Percentiles rank a stretch among this genome's conserved stretches.
These are phyloP conservation scores for Oryza australiensis DNA, from an alignment of 176 grass and related monocot species.

Conservation along the genomic window DNA sequence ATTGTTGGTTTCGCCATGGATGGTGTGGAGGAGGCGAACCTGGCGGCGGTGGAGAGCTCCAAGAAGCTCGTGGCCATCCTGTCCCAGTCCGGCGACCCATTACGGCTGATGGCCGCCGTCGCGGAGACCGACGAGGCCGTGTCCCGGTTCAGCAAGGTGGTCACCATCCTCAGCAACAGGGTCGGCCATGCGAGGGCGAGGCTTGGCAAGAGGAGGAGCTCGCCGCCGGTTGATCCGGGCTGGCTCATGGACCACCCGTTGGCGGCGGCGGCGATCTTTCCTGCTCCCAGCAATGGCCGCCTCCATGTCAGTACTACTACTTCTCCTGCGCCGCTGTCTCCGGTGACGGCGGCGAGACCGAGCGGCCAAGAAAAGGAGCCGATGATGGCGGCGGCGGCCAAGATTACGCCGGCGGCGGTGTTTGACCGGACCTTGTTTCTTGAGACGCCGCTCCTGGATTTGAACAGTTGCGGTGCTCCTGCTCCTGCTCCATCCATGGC, in stretches of 20 bases:
- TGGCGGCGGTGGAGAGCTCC: slow-evolving; percentile 52
- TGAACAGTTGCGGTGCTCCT: slow-evolving; percentile 10
- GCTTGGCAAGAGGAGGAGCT: slow-evolving; percentile 30
- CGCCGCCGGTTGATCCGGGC: slow-evolving; percentile 4
- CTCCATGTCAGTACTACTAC: neutral
- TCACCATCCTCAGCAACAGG: slow-evolving; percentile 46
- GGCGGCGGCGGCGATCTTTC: neutral
- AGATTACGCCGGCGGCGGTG: slow-evolving; percentile 27
- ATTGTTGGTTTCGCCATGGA: slow-evolving; percentile 34
- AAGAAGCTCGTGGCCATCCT: slow-evolving; percentile 48
- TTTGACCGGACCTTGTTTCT: slow-evolving; percentile 46
- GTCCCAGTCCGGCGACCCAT: slow-evolving; percentile 33
- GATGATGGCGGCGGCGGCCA: neutral
- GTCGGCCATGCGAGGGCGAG: slow-evolving; percentile 55
- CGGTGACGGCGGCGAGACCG: neutral
- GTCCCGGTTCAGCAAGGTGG: slow-evolving; percentile 47
- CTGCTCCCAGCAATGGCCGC: neutral
- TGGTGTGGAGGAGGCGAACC: slow-evolving; percentile 46
- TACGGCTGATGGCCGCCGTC: slow-evolving; percentile 27
- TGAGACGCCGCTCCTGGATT: slow-evolving; percentile 35
- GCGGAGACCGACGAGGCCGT: slow-evolving; percentile 49
- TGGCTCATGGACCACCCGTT: slow-evolving; percentile 43
- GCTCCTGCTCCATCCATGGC: slow-evolving; percentile 4
- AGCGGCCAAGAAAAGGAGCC: neutral
- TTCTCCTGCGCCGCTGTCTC: neutral